These are phyloP conservation scores for Quercus phellos DNA, from an alignment of 331 rosid species.

Conservation along the genomic window DNA sequence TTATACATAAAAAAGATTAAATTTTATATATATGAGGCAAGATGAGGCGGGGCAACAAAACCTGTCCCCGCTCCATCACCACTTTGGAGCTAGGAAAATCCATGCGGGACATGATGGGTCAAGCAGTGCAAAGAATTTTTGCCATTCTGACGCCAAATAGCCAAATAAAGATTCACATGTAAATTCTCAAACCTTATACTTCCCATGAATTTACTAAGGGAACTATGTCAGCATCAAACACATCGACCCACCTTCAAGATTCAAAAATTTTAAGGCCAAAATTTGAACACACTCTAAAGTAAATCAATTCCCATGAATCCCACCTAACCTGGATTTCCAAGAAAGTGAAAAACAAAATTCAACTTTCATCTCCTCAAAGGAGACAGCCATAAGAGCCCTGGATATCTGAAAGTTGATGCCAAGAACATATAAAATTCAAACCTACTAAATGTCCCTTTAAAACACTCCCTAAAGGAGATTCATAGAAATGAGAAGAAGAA, in stretches of 20 bases:
- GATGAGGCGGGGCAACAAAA: too few species aligned
- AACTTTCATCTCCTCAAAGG: neutral
- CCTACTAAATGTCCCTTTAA: too few species aligned
- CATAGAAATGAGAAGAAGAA: neutral
- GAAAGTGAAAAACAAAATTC: neutral
- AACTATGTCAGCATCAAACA: neutral
- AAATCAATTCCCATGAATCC: neutral
- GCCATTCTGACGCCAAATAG: neutral
- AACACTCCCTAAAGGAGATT: too few species aligned
- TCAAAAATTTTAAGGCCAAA: neutral
- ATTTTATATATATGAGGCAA: too few species aligned
- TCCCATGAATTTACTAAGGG: neutral
- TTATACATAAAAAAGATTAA: too few species aligned
- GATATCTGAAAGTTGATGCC: too few species aligned
- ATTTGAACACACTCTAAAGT: neutral
- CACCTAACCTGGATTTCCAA: neutral
- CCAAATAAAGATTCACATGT: neutral
- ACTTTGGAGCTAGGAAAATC: too few species aligned
- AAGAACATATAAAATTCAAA: too few species aligned
- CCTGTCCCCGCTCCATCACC: too few species aligned
- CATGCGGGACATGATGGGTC: too few species aligned
- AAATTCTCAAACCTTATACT: neutral
- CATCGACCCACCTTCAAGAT: neutral
- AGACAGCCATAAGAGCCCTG: neutral
- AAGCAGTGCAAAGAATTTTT: too few species aligned